Evolutionary conservation across 2,329 filamentous ascomycete genomes (phyloP).

Genomic region (Ascochyta rabiei): DNA sequence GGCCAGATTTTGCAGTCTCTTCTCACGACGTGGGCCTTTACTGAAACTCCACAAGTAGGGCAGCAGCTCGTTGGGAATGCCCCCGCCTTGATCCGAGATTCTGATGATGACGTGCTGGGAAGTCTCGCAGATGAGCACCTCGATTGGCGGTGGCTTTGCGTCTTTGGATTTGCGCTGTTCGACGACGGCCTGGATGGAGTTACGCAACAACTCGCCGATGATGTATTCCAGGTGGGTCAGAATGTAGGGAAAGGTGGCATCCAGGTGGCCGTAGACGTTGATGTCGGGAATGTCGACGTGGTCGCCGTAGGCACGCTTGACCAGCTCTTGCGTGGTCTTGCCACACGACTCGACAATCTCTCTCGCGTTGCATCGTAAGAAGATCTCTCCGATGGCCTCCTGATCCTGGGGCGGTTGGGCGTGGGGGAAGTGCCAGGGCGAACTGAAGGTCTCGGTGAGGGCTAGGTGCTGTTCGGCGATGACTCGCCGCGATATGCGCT

Average conservation of each 20-base stretch:
- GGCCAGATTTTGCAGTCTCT: conserved; percentile 81
- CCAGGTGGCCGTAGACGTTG: conserved; percentile 80
- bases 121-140: conserved; percentile 93
- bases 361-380: conserved; percentile 87
- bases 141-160: conserved; percentile 76
- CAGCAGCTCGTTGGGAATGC: conserved; percentile 81
- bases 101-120: conserved; percentile 94
- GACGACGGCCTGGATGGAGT: conserved; percentile 90
- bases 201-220: conserved; percentile 89
- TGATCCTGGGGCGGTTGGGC: conserved; percentile 67
- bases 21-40: conserved; percentile 82
- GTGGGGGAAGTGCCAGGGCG: conserved; percentile 85
- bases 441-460: conserved; percentile 91
- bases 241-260: conserved; percentile 95
- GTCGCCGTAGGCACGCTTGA: conserved; percentile 74
- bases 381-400: conserved; percentile 94
- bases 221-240: conserved; percentile 97
- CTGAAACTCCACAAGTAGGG: conserved; percentile 96
- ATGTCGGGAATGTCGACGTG: conserved; percentile 78
- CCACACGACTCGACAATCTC: conserved; percentile 88
- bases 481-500: conserved; percentile 93
- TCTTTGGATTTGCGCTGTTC: conserved; percentile 66
- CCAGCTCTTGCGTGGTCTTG: conserved; percentile 74
- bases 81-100: conserved; percentile 93
- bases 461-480: conserved; percentile 98